phyloP scores from a whole-genome alignment of 169 alveolate genomes.

The Neospora caninum region DNA sequence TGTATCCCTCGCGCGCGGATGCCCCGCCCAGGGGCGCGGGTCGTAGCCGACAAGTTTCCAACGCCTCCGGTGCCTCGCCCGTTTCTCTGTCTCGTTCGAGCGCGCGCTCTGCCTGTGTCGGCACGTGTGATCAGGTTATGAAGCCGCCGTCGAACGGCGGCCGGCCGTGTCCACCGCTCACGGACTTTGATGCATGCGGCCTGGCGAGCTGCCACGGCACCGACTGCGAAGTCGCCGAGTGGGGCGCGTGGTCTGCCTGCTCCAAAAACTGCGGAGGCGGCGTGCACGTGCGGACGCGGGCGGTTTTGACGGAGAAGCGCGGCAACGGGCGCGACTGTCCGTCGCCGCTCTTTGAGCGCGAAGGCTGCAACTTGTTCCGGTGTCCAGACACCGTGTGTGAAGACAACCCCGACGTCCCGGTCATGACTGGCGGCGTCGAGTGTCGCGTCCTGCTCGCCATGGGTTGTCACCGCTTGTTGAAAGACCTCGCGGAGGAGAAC shows the following conservation, averaged over 20 bases:
- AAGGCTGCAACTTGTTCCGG: constrained; percentile 68
- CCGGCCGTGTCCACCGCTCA: constrained; percentile 61
- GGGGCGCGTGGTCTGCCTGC: constrained; percentile 74
- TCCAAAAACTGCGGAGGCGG: constrained; percentile 76
- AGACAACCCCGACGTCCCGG: constrained; percentile 74
- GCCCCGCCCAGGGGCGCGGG: too few relatives aligned
- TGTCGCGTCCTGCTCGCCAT: constrained; percentile 73
- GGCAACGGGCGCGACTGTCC: constrained; percentile 50
- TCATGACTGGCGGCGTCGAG: constrained; percentile 70
- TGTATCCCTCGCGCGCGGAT: too few relatives aligned
- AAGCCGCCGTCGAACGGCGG: constrained; percentile 70
- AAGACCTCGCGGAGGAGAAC: constrained; percentile 72
- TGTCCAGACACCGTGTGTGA: constrained; percentile 72
- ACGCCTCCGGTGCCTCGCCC: not conserved
- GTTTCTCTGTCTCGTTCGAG: not conserved
- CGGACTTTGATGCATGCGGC: constrained; percentile 71
- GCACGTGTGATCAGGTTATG: constrained; percentile 25
- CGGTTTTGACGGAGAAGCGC: constrained; percentile 64
- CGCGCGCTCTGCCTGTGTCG: not conserved
- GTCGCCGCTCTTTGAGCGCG: constrained; percentile 39
- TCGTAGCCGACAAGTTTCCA: too few relatives aligned
- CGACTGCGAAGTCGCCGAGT: constrained; percentile 75
- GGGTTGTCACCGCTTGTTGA: constrained; percentile 74
- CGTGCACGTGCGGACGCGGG: constrained; percentile 71
- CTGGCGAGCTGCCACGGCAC: constrained; percentile 60